phyloP scores from a whole-genome alignment of 768 basidiomycete genomes.

The Lyophyllum atratum region DNA sequence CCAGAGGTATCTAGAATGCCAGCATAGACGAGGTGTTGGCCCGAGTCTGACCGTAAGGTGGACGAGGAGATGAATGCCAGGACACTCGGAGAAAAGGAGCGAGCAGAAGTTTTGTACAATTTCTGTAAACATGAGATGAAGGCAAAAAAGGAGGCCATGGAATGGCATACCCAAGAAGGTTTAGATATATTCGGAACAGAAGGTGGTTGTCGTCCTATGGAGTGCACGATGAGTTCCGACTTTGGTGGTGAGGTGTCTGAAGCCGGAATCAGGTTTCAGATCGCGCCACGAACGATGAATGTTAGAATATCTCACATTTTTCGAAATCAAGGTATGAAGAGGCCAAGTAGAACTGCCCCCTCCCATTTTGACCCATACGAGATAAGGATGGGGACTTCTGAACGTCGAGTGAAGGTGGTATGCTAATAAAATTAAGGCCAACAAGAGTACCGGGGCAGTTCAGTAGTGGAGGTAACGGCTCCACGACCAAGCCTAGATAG shows the following conservation, averaged over 20 bases:
- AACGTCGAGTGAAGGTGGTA: slow-evolving; percentile 12
- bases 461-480: slow-evolving; percentile 49
- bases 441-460: slow-evolving; percentile 37
- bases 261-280: not conserved
- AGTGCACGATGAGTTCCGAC: slow-evolving; percentile 39
- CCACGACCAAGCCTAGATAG: slow-evolving; percentile 46
- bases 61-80: slow-evolving; percentile 47
- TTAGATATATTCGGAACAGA: slow-evolving; percentile 20
- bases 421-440: slow-evolving; percentile 47
- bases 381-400: slow-evolving; percentile 12
- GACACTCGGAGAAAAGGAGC: slow-evolving; percentile 45
- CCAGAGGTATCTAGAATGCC: slow-evolving; percentile 53
- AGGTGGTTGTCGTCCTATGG: slow-evolving; percentile 21
- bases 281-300: not conserved
- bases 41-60: slow-evolving; percentile 34
- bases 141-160: not conserved
- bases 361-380: slow-evolving; percentile 23
- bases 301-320: slow-evolving; percentile 47
- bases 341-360: slow-evolving; percentile 45
- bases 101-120: slow-evolving; percentile 32
- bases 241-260: slow-evolving; percentile 39
- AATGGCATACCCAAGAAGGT: slow-evolving; percentile 40
- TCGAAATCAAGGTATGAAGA: slow-evolving; percentile 60
- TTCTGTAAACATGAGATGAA: slow-evolving; percentile 26
- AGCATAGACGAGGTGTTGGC: slow-evolving; percentile 40